phyloP scores from a whole-genome alignment of 169 alveolate species.

The Babesia ovis region DNA sequence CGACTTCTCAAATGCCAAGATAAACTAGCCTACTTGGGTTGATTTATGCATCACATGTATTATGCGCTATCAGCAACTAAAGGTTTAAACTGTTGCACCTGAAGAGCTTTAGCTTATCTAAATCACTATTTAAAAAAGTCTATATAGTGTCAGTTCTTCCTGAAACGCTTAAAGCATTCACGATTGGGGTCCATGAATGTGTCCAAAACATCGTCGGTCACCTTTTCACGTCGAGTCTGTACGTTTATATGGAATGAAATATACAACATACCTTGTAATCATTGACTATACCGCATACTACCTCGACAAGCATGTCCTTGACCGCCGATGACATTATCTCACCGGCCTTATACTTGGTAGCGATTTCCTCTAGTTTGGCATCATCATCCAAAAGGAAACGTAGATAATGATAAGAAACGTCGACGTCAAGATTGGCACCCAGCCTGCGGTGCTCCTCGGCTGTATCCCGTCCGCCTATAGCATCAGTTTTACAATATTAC shows the following conservation, averaged over 20 bases:
- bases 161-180: constrained; percentile 23
- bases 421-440: constrained; percentile 96
- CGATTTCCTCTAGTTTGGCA: constrained; percentile 89
- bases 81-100: too few relatives aligned
- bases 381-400: constrained; percentile 92
- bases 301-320: constrained; percentile 86
- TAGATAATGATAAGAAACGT: constrained; percentile 95
- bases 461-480: constrained; percentile 90
- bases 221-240: constrained; percentile 49
- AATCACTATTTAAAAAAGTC: too few relatives aligned
- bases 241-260: constrained; percentile 12
- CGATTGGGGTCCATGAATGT: constrained; percentile 64
- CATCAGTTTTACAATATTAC: neutral
- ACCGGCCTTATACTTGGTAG: constrained; percentile 92
- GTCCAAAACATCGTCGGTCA: constrained; percentile 42
- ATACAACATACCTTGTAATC: constrained; percentile 82
- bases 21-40: too few relatives aligned
- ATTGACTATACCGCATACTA: constrained; percentile 77
- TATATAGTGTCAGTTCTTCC: neutral
- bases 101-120: too few relatives aligned
- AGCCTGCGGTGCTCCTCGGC: constrained; percentile 90
- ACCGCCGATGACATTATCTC: constrained; percentile 95
- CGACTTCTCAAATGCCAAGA: constrained; percentile 95
- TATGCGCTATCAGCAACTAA: too few relatives aligned
- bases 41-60: too few relatives aligned